phyloP scores from a whole-genome alignment of 176 grass and related monocot species.

The Bromus sterilis region DNA sequence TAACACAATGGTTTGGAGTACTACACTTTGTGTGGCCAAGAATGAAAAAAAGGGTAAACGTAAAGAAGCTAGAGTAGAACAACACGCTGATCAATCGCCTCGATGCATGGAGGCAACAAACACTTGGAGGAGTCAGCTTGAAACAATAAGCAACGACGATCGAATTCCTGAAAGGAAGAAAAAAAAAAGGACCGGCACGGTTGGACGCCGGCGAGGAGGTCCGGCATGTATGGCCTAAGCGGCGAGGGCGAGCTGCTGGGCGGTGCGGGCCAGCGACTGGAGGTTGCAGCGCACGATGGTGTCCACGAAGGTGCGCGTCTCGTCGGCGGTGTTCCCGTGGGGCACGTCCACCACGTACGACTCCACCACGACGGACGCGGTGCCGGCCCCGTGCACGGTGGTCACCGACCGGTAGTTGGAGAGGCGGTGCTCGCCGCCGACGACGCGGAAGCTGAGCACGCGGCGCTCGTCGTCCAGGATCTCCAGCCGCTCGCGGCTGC shows the following conservation, averaged over 20 bases:
- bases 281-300: conserved; percentile 82
- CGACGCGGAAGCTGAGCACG: conserved; percentile 80
- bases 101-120: background rate
- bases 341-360: conserved; percentile 80
- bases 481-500: conserved; percentile 86
- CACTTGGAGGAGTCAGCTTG: conserved; percentile 18
- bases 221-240: background rate
- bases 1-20: conserved; percentile 18
- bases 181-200: background rate
- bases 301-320: conserved; percentile 70
- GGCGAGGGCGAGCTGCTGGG: conserved; percentile 34
- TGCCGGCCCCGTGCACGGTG: conserved; percentile 40
- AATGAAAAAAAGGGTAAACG: background rate
- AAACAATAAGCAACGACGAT: background rate
- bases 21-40: conserved; percentile 21
- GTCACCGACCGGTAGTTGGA: conserved; percentile 82
- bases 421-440: conserved; percentile 92
- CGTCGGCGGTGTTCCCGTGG: conserved; percentile 58
- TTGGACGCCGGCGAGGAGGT: background rate
- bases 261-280: conserved; percentile 64
- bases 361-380: conserved; percentile 47
- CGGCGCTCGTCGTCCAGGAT: conserved; percentile 89
- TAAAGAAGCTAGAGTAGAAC: conserved; percentile 20
- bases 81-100: background rate
- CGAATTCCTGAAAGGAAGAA: background rate